A percentile compares a stretch with the other conserved stretches of the same genome.
Conservation (phyloP, 108 stramenopile genomes). For the Skeletonema potamos region DNA sequence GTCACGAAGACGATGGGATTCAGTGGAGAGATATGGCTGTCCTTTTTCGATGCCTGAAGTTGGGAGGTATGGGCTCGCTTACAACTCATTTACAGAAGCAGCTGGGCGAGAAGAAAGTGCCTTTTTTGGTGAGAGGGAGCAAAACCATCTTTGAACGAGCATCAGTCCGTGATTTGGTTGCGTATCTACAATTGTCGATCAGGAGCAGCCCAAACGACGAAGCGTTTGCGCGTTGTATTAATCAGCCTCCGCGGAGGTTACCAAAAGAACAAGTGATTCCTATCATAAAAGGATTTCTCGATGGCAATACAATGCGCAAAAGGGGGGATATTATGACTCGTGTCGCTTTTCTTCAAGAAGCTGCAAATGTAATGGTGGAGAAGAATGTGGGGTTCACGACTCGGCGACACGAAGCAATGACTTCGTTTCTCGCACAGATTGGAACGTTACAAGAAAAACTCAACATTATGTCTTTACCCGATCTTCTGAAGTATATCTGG, state of each 20-base stretch:
- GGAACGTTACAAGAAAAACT: slow-evolving; percentile 1
- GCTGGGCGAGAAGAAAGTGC: neutral
- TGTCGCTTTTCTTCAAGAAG: neutral
- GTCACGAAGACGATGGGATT: slow-evolving; percentile 8
- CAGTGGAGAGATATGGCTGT: slow-evolving; percentile 12
- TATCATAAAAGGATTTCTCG: neutral
- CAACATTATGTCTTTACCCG: slow-evolving; percentile 5
- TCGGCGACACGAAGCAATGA: neutral
- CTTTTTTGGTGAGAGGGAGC: slow-evolving; percentile 5
- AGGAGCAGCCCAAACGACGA: slow-evolving; percentile 14
- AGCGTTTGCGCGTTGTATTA: slow-evolving; percentile 5
- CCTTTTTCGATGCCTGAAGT: slow-evolving; percentile 12
- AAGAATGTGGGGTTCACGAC: slow-evolving; percentile 7
- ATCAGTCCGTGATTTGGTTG: slow-evolving; percentile 6
- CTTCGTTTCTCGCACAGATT: neutral
- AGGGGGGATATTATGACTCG: neutral
- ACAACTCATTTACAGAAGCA: neutral
- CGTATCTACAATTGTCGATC: slow-evolving; percentile 14
- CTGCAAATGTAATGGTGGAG: neutral
- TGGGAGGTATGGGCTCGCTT: neutral
- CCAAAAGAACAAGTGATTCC: neutral
- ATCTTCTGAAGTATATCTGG: slow-evolving; percentile 14
- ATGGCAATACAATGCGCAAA: neutral
- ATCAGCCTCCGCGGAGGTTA: slow-evolving; percentile 3
- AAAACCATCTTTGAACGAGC: slow-evolving; percentile 14